Evolutionary conservation across 2,329 filamentous ascomycete species (phyloP).

Genomic region (Aspergillus tanneri): DNA sequence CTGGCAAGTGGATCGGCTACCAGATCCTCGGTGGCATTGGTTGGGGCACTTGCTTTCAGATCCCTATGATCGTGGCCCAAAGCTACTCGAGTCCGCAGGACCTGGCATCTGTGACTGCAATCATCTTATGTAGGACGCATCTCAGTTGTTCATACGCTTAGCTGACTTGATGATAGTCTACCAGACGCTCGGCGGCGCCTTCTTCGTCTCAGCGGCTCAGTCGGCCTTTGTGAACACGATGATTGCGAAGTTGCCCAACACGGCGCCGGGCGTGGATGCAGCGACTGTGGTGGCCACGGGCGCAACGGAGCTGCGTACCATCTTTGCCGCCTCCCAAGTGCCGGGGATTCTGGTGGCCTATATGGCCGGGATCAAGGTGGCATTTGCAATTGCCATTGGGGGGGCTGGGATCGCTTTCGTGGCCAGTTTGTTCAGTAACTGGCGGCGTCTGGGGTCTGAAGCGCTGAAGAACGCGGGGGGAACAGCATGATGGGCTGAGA

Average conservation of each 20-base stretch:
- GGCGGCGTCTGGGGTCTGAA: too few species aligned
- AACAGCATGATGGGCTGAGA: too few species aligned
- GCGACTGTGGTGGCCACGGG: constrained; percentile 10
- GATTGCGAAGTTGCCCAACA: constrained; percentile 16
- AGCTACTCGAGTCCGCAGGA: constrained; percentile 25
- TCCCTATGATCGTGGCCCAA: constrained; percentile 27
- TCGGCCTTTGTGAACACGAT: constrained; percentile 32
- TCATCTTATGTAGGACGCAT: not conserved
- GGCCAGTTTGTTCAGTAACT: too few species aligned
- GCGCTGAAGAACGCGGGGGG: too few species aligned
- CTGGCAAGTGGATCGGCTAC: constrained; percentile 32
- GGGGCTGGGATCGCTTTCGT: too few species aligned
- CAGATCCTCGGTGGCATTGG: constrained; percentile 32
- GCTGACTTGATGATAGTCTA: constrained; percentile 30
- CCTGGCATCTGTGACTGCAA: constrained; percentile 22
- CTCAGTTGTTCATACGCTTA: not conserved
- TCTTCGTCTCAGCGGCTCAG: constrained; percentile 31
- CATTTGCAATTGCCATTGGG: constrained; percentile 18
- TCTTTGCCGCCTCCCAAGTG: constrained; percentile 24
- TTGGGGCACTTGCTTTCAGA: constrained; percentile 24
- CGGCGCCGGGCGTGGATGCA: constrained; percentile 18
- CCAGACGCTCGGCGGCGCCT: constrained; percentile 31
- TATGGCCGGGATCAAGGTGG: constrained; percentile 29
- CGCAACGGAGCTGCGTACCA: constrained; percentile 27
- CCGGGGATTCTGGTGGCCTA: constrained; percentile 29